phyloP scores from a whole-genome alignment of 2,329 filamentous ascomycete genomes.

The Fusarium austroafricanum region DNA sequence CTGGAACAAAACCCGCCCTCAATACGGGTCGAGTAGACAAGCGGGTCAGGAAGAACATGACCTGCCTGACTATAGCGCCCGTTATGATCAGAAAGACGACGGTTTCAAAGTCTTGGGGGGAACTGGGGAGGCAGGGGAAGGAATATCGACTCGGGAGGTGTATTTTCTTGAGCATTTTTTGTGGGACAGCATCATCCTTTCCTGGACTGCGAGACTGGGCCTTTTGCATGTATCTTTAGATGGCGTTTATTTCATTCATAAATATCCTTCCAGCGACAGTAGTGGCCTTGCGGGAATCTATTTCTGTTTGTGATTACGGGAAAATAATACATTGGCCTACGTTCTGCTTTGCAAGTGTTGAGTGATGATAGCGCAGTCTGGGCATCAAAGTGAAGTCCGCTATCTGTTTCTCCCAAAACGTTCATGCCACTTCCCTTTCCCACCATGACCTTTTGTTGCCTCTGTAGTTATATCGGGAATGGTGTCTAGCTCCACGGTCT shows the following conservation, averaged over 20 bases:
- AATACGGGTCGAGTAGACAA: too few relatives aligned
- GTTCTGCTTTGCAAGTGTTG: neutral
- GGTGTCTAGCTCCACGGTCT: conserved; percentile 70
- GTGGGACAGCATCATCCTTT: neutral
- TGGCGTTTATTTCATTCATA: neutral
- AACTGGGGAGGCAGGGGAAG: neutral
- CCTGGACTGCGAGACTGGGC: neutral
- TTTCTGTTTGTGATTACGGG: neutral
- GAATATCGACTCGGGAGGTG: neutral
- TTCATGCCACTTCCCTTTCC: conserved; percentile 70
- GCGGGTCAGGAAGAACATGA: too few relatives aligned
- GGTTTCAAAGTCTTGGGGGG: neutral
- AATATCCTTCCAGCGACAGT: neutral
- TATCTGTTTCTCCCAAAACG: conserved; percentile 64
- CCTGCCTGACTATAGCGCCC: too few relatives aligned
- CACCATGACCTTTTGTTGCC: conserved; percentile 44
- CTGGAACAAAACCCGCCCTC: too few relatives aligned
- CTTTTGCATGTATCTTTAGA: neutral
- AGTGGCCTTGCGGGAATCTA: too few relatives aligned
- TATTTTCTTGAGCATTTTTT: neutral
- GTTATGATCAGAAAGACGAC: too few relatives aligned
- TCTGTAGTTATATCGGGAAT: conserved; percentile 51
- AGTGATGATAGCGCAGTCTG: neutral
- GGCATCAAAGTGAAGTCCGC: neutral
- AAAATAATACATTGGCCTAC: neutral